Evolutionary conservation across 2,329 filamentous ascomycete genomes (phyloP), one percentile per base, ranked within the genome.

Genomic region (Arthrobotrys sinensis): DNA sequence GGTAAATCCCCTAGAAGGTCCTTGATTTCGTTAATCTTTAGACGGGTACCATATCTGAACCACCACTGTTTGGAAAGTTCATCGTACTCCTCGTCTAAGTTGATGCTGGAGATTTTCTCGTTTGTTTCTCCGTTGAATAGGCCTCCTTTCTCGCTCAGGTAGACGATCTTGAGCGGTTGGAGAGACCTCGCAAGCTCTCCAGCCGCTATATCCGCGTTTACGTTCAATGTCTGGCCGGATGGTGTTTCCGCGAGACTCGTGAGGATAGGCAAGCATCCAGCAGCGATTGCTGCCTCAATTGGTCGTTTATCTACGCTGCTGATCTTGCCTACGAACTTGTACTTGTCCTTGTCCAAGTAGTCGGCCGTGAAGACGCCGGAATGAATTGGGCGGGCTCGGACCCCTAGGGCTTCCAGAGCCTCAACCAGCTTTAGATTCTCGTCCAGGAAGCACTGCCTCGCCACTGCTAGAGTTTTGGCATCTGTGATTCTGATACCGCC

Each of bases 21-120:
- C 88, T 97, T 97, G 86, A 97, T 96, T 86, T 99, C 94, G 86
- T 92, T 93, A 85, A 99, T 98, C 90, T 99, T 99, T 80, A 98
- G 88, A 80, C 94, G 90, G 43, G 95, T 98, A 80, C 96, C 96
- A 84, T 96, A 96, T 83, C 93, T 91, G 85, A 96, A 96, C 96
- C 95, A 99, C 82, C 92, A 90, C 86, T 97, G 93, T 72, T 90
- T 88, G 93, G 98, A 97, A 83, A 97, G 89, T 83, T 93, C 89
- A 76, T 97, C 93, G 83, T 93, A 98, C 86, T 99, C 96, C 85
- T 97, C 94, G 83, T 99, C 96, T 73, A 99, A 88, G 86, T 98
- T 98, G 86, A 98, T 98, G 76, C 92, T 93, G 4, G 95, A 97
- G 83, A 98, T 98, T 87, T 97, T 97, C 87, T 95, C 91, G 76